Conservation (phyloP, 192 early-diverging fungal genomes). For the Mortierella antarctica region DNA sequence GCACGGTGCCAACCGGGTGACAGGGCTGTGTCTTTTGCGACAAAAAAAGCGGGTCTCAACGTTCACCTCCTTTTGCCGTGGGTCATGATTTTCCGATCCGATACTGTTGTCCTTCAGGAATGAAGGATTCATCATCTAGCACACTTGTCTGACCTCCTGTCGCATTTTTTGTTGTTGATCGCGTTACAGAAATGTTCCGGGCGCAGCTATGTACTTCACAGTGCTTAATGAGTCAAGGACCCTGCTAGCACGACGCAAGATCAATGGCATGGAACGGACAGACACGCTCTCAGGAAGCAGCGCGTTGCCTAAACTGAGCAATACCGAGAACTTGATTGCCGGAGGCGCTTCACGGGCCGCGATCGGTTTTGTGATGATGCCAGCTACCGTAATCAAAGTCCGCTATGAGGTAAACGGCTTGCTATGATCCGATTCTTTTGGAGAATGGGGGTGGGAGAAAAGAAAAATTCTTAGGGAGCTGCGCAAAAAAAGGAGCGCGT, state of each 20-base stretch:
- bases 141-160: too few species aligned
- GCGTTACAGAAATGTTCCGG: conserved; percentile 68
- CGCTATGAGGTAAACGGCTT: conserved; percentile 77
- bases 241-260: conserved; percentile 56
- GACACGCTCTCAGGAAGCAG: conserved; percentile 7
- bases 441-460: background rate
- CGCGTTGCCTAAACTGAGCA: conserved; percentile 60
- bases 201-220: conserved; percentile 79
- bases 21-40: too few species aligned
- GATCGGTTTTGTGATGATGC: conserved; percentile 92
- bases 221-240: conserved; percentile 71
- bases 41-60: too few species aligned
- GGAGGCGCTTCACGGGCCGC: conserved; percentile 76
- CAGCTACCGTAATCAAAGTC: conserved; percentile 92
- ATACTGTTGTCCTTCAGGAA: too few species aligned
- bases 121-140: too few species aligned
- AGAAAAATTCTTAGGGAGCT: background rate
- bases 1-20: too few species aligned
- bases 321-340: conserved; percentile 74
- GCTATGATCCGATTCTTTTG: background rate
- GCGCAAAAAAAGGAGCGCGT: background rate
- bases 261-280: conserved; percentile 31
- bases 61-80: too few species aligned
- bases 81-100: too few species aligned
- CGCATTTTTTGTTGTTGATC: background rate